phyloP scores from a whole-genome alignment of 2,329 filamentous ascomycete species.

The Hansfordia pulvinata region DNA sequence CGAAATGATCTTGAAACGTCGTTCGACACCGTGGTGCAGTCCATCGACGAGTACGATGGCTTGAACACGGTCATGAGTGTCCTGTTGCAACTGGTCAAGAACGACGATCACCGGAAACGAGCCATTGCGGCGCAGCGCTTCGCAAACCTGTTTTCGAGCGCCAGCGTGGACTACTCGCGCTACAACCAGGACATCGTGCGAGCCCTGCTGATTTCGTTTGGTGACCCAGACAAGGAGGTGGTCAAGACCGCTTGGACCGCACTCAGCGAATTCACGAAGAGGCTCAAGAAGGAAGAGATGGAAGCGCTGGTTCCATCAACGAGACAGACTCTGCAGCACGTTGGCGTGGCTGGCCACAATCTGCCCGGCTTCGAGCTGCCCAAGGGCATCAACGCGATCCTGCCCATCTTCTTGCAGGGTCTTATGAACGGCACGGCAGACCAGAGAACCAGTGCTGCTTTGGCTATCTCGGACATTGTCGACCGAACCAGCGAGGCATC shows the following conservation, averaged over 20 bases:
- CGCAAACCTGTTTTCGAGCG: conserved; percentile 69
- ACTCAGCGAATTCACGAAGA: conserved; percentile 75
- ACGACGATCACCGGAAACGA: conserved; percentile 80
- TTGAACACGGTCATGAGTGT: conserved; percentile 94
- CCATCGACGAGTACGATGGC: conserved; percentile 91
- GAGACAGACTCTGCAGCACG: conserved; percentile 70
- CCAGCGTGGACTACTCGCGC: conserved; percentile 79
- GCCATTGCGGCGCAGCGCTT: conserved; percentile 67
- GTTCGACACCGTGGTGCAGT: conserved; percentile 81
- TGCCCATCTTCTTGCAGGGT: conserved; percentile 95
- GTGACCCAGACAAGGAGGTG: conserved; percentile 70
- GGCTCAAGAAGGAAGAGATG: conserved; percentile 94
- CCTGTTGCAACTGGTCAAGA: conserved; percentile 74
- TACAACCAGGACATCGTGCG: conserved; percentile 96
- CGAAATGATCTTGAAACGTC: conserved; percentile 61
- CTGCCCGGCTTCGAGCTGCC: conserved; percentile 82
- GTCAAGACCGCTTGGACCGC: conserved; percentile 85
- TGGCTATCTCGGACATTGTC: conserved; percentile 91
- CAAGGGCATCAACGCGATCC: conserved; percentile 91
- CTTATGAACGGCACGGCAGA: conserved; percentile 93
- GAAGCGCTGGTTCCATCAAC: conserved; percentile 81
- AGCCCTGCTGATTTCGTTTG: conserved; percentile 80
- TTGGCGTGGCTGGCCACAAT: conserved; percentile 75
- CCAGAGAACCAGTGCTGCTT: conserved; percentile 79
- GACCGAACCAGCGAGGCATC: conserved; percentile 81